phyloP scores from a whole-genome alignment of 176 grass and related monocot species.

The Triticum dicoccoides region DNA sequence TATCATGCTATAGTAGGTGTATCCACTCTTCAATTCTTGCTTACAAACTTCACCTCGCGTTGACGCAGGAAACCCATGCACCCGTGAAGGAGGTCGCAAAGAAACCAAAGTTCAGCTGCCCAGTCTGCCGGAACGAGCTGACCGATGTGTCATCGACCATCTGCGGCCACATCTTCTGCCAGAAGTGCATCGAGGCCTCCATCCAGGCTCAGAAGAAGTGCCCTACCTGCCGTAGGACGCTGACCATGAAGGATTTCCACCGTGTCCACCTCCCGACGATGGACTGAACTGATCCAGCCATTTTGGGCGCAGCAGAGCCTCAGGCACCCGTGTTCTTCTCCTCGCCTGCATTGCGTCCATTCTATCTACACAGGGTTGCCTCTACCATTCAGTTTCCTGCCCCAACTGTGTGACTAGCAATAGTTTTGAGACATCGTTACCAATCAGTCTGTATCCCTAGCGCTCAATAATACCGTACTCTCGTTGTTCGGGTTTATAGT shows the following conservation, averaged over 20 bases:
- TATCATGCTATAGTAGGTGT: background rate
- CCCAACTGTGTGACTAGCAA: conserved; percentile 8
- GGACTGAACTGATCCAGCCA: conserved; percentile 21
- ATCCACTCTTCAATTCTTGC: background rate
- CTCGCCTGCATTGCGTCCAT: background rate
- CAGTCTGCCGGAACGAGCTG: conserved; percentile 61
- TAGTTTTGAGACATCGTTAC: background rate
- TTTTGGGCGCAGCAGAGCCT: background rate
- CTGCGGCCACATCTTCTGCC: conserved; percentile 94
- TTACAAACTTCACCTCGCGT: conserved; percentile 11
- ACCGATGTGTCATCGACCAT: conserved; percentile 58
- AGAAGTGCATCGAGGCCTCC: conserved; percentile 52
- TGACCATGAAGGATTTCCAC: conserved; percentile 48
- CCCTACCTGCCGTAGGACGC: conserved; percentile 68
- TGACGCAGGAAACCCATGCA: conserved; percentile 10
- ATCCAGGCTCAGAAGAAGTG: conserved; percentile 68
- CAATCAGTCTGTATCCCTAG: background rate
- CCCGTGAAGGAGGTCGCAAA: conserved; percentile 32
- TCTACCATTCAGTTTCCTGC: conserved; percentile 10
- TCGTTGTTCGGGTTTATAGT: background rate
- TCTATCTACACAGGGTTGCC: background rate
- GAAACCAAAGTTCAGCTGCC: conserved; percentile 66
- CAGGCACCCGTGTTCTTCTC: background rate
- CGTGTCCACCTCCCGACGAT: conserved; percentile 66
- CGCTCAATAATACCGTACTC: background rate